Evolutionary conservation across 345 rosid genomes (phyloP).

Genomic region (Sonneratia caseolaris): DNA sequence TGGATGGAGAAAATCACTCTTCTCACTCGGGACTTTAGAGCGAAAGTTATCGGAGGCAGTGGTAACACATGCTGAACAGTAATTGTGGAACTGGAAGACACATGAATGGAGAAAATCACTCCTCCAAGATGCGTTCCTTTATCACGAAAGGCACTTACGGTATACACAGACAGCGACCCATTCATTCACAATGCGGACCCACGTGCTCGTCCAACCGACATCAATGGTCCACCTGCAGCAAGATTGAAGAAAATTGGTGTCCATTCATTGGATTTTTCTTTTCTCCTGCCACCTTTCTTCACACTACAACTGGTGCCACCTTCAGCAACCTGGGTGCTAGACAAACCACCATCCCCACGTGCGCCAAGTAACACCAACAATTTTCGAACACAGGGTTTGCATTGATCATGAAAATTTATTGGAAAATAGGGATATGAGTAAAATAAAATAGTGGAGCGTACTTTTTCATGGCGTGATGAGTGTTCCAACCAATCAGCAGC

Average conservation of each 20-base stretch:
- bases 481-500: slow-evolving; percentile 90
- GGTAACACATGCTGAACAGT: neutral
- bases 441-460: slow-evolving; percentile 16
- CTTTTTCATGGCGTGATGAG: slow-evolving; percentile 78
- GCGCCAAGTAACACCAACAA: neutral
- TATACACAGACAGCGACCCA: slow-evolving; percentile 92
- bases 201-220: slow-evolving; percentile 98
- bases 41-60: too few relatives aligned
- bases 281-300: too few relatives aligned
- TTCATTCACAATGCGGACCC: slow-evolving; percentile 88
- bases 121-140: neutral
- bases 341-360: too few relatives aligned
- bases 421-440: neutral
- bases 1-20: slow-evolving; percentile 17
- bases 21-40: neutral
- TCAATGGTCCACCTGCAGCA: slow-evolving; percentile 89
- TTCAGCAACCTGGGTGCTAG: too few relatives aligned
- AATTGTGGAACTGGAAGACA: neutral
- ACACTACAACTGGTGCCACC: too few relatives aligned
- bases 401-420: neutral
- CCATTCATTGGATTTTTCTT: neutral
- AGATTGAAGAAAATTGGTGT: neutral
- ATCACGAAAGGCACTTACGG: slow-evolving; percentile 32
- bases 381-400: neutral
- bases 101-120: neutral